Percentiles rank a stretch among this genome's conserved stretches.
Evolutionary conservation across 2,329 filamentous ascomycete species (phyloP).

Genomic region (Penicillium sp.): DNA sequence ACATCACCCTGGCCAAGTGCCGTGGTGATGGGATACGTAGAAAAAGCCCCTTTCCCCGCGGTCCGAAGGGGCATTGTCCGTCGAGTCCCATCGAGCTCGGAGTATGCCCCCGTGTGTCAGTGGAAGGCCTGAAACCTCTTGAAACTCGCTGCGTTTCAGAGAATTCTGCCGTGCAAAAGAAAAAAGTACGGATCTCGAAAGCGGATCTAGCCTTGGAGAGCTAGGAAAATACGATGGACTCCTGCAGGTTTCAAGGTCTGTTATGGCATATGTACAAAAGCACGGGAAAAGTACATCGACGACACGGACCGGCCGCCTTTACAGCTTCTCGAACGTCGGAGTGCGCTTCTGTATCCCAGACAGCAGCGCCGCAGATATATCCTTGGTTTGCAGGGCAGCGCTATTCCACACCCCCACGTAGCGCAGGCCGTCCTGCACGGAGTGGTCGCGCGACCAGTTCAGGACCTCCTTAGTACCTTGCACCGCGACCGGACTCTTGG

Average conservation of each 20-base stretch:
- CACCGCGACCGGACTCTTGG: conserved; percentile 84
- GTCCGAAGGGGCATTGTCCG: no score
- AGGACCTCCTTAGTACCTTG: conserved; percentile 84
- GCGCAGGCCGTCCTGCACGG: conserved; percentile 71
- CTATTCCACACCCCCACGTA: conserved; percentile 90
- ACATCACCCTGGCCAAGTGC: no score
- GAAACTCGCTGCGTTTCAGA: not conserved
- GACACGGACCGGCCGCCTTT: conserved; percentile 7
- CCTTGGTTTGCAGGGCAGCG: conserved; percentile 74
- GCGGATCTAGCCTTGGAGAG: not conserved
- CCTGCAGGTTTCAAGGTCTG: not conserved
- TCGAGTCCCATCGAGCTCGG: no score
- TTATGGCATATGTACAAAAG: not conserved
- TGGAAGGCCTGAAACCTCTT: not conserved
- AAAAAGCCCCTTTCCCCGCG: no score
- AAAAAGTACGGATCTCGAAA: not conserved
- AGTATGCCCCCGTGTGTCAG: not conserved
- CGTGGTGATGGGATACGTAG: no score
- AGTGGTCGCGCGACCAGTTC: conserved; percentile 76
- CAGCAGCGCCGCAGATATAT: conserved; percentile 71
- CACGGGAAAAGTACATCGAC: not conserved
- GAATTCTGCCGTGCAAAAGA: not conserved
- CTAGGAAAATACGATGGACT: not conserved
- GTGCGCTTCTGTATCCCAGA: conserved; percentile 75
- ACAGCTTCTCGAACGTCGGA: conserved; percentile 83